Conservation (phyloP, 2,329 filamentous ascomycete genomes). For the Trichoderma hamatum region DNA sequence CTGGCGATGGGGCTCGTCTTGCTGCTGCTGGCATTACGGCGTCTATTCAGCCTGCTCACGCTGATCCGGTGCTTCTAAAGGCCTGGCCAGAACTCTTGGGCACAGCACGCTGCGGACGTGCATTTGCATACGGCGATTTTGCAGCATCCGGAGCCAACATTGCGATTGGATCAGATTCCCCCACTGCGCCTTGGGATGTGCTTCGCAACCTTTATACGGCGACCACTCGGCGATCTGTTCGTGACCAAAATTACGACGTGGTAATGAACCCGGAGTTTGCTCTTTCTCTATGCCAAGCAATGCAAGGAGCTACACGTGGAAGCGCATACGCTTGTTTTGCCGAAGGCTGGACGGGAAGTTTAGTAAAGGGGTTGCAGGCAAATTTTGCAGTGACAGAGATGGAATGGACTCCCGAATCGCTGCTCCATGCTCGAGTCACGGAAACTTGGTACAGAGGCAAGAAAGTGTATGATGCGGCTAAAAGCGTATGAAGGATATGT, state of each 20-base stretch:
- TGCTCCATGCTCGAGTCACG: constrained; percentile 5
- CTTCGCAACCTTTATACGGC: constrained; percentile 18
- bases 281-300: constrained; percentile 9
- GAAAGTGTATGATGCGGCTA: constrained; percentile 10
- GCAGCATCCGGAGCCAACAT: constrained; percentile 9
- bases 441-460: constrained; percentile 15
- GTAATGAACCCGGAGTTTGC: constrained; percentile 17
- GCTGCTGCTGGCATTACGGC: constrained; percentile 16
- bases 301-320: constrained; percentile 14
- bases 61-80: constrained; percentile 15
- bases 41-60: constrained; percentile 19
- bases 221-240: constrained; percentile 14
- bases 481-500: neutral
- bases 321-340: constrained; percentile 20
- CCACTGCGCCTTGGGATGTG: constrained; percentile 17
- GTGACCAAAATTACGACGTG: neutral
- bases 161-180: constrained; percentile 11
- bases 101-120: constrained; percentile 1
- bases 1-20: constrained; percentile 14
- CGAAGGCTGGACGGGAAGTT: constrained; percentile 10
- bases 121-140: constrained; percentile 20
- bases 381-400: constrained; percentile 5
- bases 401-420: constrained; percentile 15
- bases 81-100: constrained; percentile 19
- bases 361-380: constrained; percentile 5